Evolutionary conservation across 2,329 filamentous ascomycete species (phyloP).

Genomic region (Fusarium sp.): DNA sequence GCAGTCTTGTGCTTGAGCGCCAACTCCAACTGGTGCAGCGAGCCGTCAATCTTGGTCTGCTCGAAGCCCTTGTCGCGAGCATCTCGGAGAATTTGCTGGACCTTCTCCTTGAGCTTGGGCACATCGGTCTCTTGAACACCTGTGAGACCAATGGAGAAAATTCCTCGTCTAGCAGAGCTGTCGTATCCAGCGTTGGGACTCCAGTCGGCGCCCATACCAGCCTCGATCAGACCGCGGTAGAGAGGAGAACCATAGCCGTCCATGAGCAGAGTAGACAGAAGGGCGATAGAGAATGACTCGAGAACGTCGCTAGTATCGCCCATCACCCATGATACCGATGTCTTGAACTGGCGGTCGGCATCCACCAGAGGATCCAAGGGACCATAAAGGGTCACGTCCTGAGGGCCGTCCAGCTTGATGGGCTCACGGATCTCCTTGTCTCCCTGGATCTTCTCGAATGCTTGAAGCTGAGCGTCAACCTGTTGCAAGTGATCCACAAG

Average conservation of each 20-base stretch:
- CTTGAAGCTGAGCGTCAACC: constrained; percentile 74
- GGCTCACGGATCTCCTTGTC: constrained; percentile 80
- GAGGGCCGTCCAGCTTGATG: constrained; percentile 73
- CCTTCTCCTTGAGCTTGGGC: constrained; percentile 74
- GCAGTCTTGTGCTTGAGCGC: constrained; percentile 94
- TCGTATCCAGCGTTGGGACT: constrained; percentile 95
- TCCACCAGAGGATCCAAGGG: constrained; percentile 88
- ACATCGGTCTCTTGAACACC: constrained; percentile 87
- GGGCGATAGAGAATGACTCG: constrained; percentile 84
- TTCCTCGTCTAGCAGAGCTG: constrained; percentile 74
- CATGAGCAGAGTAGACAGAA: constrained; percentile 84
- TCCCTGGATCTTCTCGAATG: constrained; percentile 73
- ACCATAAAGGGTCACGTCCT: constrained; percentile 74
- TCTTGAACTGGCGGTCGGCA: constrained; percentile 88
- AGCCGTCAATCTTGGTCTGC: constrained; percentile 87
- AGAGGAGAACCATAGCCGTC: constrained; percentile 96
- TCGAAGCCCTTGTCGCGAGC: constrained; percentile 82
- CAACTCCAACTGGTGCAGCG: constrained; percentile 93
- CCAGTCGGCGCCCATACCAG: constrained; percentile 89
- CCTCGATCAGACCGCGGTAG: constrained; percentile 87
- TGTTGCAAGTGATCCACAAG: constrained; percentile 80
- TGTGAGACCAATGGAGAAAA: constrained; percentile 90
- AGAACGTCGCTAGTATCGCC: constrained; percentile 82
- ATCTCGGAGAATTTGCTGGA: constrained; percentile 75
- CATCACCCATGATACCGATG: constrained; percentile 90